Base-by-base conservation (phyloP, 768 basidiomycete species). In the Neoboletus magnificus region DNA sequence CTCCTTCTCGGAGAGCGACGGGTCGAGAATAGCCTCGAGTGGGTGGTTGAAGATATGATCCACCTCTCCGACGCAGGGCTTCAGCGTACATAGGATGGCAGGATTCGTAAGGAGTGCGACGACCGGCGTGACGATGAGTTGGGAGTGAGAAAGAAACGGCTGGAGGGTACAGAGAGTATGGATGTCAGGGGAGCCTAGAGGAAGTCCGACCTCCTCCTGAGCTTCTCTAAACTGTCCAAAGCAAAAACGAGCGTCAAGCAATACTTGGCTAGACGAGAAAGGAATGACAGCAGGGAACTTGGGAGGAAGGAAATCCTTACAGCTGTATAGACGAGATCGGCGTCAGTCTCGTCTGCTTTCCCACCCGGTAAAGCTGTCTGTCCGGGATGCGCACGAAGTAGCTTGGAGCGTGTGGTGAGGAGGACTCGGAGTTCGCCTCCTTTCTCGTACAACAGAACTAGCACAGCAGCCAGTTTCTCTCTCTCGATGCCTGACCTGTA, bases 311-410 rank as follows among this genome's bases (percentile, higher is more conserved):
- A 5, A 71, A 20, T 15, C n/a, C 89, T 70, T 69, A 94, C 93
- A 18, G 93, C 93, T 42, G 93, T 91, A 41, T 80, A 72, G 11
- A 86, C 71, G 2, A 89, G 74, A 66, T 80, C 79, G 2, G 62
- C 60, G 69, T 96, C 93, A 4, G 67, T 75, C 4, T 80, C 78
- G 58, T 94, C 92, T 36, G 80, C 77, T 63, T 86, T 89, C 4
- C 92, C 92, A 16, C 92, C 92, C 0, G 92, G 92, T 0, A 93
- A 69, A 1, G 91, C 91, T 4, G 89, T 91, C 66, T 92, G 85
- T 18, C 88, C 90, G 4, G 89, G 84, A 69, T 92, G 89, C 0
- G 86, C 82, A 29, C 89, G 76, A 12, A 92, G 76, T 3, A 74
- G 66, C 68, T 89, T 92, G 6, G 92, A 90, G 11, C 93, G 82